These are phyloP conservation scores for Colletotrichum cordylinicola DNA, from an alignment of 2,329 filamentous ascomycete species.

Conservation along the genomic window DNA sequence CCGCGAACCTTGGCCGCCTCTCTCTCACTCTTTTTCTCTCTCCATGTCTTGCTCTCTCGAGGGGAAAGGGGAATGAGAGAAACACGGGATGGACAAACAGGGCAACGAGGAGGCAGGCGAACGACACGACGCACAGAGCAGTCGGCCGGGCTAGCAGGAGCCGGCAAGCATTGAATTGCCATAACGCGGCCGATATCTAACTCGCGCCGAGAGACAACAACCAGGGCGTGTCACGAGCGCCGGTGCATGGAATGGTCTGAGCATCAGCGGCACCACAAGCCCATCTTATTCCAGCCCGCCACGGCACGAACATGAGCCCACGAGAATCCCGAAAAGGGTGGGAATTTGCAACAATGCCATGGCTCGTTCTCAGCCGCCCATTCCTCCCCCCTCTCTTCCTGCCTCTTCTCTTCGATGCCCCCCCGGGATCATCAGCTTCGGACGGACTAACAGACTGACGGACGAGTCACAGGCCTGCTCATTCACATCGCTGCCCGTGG, in stretches of 20 bases:
- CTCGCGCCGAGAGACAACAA: not conserved
- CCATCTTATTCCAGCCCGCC: constrained; percentile 10
- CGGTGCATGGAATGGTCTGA: constrained; percentile 6
- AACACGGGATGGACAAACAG: not conserved
- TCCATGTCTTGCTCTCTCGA: not conserved
- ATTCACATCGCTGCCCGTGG: not conserved
- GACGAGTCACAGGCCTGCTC: not conserved
- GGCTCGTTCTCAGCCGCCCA: not conserved
- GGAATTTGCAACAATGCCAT: not conserved
- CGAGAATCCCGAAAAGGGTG: not conserved
- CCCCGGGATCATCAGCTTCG: not conserved
- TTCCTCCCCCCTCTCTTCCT: not conserved
- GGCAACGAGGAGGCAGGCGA: not conserved
- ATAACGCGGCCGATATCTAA: not conserved
- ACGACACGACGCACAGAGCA: no score
- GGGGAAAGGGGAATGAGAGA: not conserved
- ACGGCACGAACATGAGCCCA: not conserved
- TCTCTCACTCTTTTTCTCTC: no score
- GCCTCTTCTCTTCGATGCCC: not conserved
- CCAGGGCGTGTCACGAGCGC: not conserved
- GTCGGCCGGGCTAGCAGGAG: not conserved
- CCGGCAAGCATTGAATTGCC: not conserved
- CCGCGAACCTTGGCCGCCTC: no score
- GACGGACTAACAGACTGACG: not conserved
- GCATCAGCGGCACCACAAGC: constrained; percentile 16